Percentiles rank a stretch among this genome's conserved stretches.
phyloP scores from a whole-genome alignment of 805 yeast species.

The Komagataella populi region DNA sequence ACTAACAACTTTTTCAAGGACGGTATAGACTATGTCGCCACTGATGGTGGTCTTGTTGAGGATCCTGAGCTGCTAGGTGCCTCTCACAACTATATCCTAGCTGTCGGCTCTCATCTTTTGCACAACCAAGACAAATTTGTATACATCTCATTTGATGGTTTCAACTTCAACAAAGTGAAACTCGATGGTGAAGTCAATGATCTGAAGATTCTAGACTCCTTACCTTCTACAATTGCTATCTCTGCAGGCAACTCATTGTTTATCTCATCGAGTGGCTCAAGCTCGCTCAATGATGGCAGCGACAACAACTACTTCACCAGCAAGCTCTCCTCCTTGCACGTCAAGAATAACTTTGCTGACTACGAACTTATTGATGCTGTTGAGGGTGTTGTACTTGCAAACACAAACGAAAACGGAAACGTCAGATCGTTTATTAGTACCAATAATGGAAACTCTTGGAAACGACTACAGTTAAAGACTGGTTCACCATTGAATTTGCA shows the following conservation, averaged over 20 bases:
- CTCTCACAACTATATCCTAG: constrained; percentile 19
- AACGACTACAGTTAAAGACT: background rate
- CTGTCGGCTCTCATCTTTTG: constrained; percentile 17
- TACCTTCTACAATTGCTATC: background rate
- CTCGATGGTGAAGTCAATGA: background rate
- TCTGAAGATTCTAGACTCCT: background rate
- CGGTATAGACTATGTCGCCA: constrained; percentile 12
- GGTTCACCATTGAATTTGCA: constrained; percentile 17
- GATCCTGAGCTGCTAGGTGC: constrained; percentile 20
- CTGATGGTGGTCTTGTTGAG: constrained; percentile 18
- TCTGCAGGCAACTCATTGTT: background rate
- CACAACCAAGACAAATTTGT: constrained; percentile 10
- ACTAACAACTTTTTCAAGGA: constrained; percentile 32
- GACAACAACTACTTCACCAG: background rate
- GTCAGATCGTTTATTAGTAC: constrained; percentile 6
- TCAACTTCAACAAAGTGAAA: constrained; percentile 17
- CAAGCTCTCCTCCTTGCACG: constrained; percentile 11
- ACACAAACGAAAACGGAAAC: constrained; percentile 12
- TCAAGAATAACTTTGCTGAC: constrained; percentile 24
- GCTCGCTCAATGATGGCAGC: background rate
- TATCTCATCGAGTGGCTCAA: background rate
- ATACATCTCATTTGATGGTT: constrained; percentile 19
- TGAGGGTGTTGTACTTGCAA: constrained; percentile 28
- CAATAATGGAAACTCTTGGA: constrained; percentile 9
- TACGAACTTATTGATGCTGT: constrained; percentile 29